These are phyloP conservation scores for Helicocarpus griseus DNA, from an alignment of 2,329 filamentous ascomycete genomes.

Conservation along the genomic window DNA sequence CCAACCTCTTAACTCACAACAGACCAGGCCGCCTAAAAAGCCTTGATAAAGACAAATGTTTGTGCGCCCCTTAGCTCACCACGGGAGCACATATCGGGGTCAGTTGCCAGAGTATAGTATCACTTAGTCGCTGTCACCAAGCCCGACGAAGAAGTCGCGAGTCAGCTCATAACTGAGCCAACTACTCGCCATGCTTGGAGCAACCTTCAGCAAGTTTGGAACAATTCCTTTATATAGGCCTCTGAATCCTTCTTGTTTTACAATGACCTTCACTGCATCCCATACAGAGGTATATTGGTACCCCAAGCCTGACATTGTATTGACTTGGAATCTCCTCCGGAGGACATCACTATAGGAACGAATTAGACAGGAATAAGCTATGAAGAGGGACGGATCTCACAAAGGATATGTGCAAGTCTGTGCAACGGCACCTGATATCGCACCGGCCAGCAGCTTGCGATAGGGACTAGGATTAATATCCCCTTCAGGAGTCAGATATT, in stretches of 20 bases:
- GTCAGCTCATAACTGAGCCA: conserved; percentile 97
- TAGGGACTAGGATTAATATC: conserved; percentile 69
- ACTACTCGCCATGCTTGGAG: conserved; percentile 95
- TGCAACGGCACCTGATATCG: conserved; percentile 88
- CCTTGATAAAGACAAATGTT: no score
- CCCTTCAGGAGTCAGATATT: conserved; percentile 76
- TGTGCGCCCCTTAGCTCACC: background rate
- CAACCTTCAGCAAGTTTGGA: conserved; percentile 91
- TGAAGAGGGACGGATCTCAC: conserved; percentile 39
- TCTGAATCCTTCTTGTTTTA: conserved; percentile 69
- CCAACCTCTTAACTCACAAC: background rate
- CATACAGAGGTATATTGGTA: conserved; percentile 85
- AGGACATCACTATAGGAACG: conserved; percentile 62
- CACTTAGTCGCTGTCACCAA: conserved; percentile 27
- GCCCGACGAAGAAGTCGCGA: conserved; percentile 67
- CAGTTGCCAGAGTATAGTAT: background rate
- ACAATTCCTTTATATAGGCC: conserved; percentile 95
- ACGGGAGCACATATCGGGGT: background rate
- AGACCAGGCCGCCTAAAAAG: background rate
- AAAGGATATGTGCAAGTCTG: conserved; percentile 98
- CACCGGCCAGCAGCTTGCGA: conserved; percentile 80
- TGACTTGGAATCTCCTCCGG: conserved; percentile 91
- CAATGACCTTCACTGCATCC: conserved; percentile 73
- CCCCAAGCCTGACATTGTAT: conserved; percentile 97
- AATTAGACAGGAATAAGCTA: conserved; percentile 9